Base-by-base conservation (phyloP, 2,329 filamentous ascomycete species). In the Claviceps pazoutovae region DNA sequence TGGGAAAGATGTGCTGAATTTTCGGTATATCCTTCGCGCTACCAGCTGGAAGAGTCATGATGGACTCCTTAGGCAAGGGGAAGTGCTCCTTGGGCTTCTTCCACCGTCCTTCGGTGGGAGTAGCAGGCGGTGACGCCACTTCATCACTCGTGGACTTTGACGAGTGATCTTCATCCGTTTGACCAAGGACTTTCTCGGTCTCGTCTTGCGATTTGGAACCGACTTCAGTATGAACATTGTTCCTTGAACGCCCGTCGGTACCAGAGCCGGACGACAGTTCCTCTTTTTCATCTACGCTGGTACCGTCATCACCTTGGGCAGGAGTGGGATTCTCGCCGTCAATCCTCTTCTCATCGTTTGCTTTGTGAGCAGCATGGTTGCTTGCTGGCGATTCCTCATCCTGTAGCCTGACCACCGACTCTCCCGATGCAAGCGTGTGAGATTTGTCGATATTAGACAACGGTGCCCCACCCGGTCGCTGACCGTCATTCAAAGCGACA, bases 21-120 rank as follows among this genome's bases (percentile, higher is more conserved):
- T 74, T 79, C 2, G 88, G 88, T 16, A 96, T 83, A 2, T 74
- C 59, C 60, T 80, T 82, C 2, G 88, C 76, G 26, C 75, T 74
- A 43, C 82, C 86, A 1, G 80, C 83, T 1, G 93, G 93, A 34
- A 97, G 74, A 45, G 74, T 73, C 53, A 90, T 89, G 51, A 95
- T 72, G 17, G 84, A 83, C 53, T 82, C 78, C 3, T 75, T 67
- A 7, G 82, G 72, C 2, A 97, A 69, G 0, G 93, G 90, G 67
- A 86, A 97, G 62, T 85, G 76, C 64, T 95, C 88, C 3, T 74
- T 70, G 56, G 79, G 75, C 64, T 84, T 88, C 52, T 70, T 70
- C 91, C 91, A 97, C 60, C 89, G 83, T 34, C 82, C 66, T 43
- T 60, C 60, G 2, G 49, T 53, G 7, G 46, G 46, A 9, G 16